Evolutionary conservation across 192 early-diverging fungal species (phyloP).

Genomic region (Entophlyctis helioformis): DNA sequence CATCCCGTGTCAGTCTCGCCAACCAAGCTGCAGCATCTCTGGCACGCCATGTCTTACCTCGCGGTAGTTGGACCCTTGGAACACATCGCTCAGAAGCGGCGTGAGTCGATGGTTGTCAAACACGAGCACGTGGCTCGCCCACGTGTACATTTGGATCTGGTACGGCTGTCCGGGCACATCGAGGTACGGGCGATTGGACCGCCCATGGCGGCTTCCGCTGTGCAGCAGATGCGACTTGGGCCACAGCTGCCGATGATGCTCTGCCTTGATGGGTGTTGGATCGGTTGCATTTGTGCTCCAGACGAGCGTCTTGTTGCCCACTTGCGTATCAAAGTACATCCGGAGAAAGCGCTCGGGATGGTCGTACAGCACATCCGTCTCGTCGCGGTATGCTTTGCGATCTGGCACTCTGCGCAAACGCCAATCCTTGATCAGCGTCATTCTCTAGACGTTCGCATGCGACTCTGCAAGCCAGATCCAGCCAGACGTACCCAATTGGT

Average conservation of each 20-base stretch:
- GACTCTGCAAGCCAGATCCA: too few species aligned
- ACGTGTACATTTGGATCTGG: slow-evolving; percentile 18
- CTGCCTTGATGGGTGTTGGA: too few species aligned
- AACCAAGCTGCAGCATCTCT: too few species aligned
- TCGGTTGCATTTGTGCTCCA: background rate
- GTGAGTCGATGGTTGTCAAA: slow-evolving; percentile 61
- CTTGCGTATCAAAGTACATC: slow-evolving; percentile 11
- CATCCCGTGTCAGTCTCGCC: too few species aligned
- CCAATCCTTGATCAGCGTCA: background rate
- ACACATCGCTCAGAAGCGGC: slow-evolving; percentile 12
- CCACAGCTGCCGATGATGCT: too few species aligned
- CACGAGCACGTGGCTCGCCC: slow-evolving; percentile 66
- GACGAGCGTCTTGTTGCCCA: background rate
- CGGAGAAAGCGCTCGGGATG: slow-evolving; percentile 50
- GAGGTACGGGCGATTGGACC: too few species aligned
- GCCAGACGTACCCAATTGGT: slow-evolving; percentile 51
- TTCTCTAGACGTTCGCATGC: background rate
- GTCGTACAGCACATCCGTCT: slow-evolving; percentile 70
- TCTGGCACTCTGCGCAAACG: slow-evolving; percentile 3
- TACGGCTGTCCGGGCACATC: slow-evolving; percentile 16
- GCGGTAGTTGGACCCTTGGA: slow-evolving; percentile 34
- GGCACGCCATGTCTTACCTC: slow-evolving; percentile 26
- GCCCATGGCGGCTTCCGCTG: too few species aligned
- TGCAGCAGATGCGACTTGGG: too few species aligned
- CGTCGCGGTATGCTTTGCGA: slow-evolving; percentile 38